A percentile compares a stretch with the other conserved stretches of the same genome.
These are phyloP conservation scores for Cercospora sesami DNA, from an alignment of 2,329 filamentous ascomycete species.

Conservation along the genomic window DNA sequence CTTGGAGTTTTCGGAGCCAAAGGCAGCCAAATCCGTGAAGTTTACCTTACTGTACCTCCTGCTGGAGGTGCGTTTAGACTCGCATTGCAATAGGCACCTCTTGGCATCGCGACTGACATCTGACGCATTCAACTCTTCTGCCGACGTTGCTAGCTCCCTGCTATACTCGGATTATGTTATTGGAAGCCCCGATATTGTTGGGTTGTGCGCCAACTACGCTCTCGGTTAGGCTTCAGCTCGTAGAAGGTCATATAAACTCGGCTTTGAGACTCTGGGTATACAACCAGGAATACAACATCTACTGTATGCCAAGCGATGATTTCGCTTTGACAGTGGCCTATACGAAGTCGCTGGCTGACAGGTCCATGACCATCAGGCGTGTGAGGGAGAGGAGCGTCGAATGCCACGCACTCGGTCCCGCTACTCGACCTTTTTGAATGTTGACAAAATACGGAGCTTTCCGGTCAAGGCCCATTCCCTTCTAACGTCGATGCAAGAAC, in stretches of 20 bases:
- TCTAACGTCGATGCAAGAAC: too few relatives aligned
- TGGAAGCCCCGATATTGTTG: slow-evolving; percentile 80
- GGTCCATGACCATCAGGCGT: too few relatives aligned
- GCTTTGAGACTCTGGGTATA: slow-evolving; percentile 89
- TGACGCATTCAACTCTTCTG: slow-evolving; percentile 97
- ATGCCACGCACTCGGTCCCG: too few relatives aligned
- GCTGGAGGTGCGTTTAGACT: slow-evolving; percentile 70
- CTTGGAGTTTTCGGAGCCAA: slow-evolving; percentile 93
- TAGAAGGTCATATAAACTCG: slow-evolving; percentile 83
- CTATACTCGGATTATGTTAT: slow-evolving; percentile 98
- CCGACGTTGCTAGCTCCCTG: slow-evolving; percentile 84
- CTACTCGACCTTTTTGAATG: too few relatives aligned
- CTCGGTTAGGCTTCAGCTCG: slow-evolving; percentile 70
- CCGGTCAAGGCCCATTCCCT: too few relatives aligned
- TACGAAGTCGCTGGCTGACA: neutral
- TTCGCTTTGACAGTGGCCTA: neutral
- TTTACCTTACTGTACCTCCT: slow-evolving; percentile 71
- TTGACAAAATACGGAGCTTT: too few relatives aligned
- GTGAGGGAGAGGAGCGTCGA: too few relatives aligned
- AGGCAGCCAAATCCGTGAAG: slow-evolving; percentile 81
- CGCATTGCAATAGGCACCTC: slow-evolving; percentile 82
- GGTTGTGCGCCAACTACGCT: slow-evolving; percentile 78
- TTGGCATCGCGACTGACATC: slow-evolving; percentile 81
- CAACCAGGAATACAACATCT: slow-evolving; percentile 78
- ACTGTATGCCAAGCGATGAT: neutral